Evolutionary conservation across 148 eudicot genomes (phyloP), one percentile per base, ranked within the genome.

Genomic region (Rhododendron molle): DNA sequence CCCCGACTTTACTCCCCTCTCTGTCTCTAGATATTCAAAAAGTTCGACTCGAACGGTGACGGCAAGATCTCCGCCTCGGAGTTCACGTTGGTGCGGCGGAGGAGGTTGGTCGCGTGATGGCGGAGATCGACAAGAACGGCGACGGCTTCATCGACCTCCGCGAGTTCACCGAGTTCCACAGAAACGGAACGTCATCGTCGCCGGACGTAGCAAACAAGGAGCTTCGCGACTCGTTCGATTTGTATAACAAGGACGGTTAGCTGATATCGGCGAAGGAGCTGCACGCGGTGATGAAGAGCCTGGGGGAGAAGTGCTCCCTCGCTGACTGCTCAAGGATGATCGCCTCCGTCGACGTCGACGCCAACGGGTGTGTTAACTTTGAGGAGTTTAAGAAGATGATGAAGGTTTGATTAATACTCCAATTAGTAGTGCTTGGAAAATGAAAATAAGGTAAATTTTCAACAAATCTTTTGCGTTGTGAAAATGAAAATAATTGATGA

Each of bases 341-440:
- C 76, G n/a, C 62, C 5, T 87, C 91, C 6, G 94, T 96, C 23
- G 97, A 94, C 47, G 88, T 81, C 0, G 94, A 96, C 18, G 97
- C 96, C n/a, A 95, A 96, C 50, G 98, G 98, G 0, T 85, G 84
- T 47, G 98, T 96, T 46, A 86, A 90, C 84, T 96, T 96, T 46
- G 95, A 91, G 49, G 98, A 96, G 91, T 96, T 96, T 52, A 91
- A 92, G 93, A 93, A 91, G 94, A 96, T 96, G 98, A 96, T 96
- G 86, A 52, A 21, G 86, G 32, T 26, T 73, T 74, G 71, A 36
- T 36, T 36, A 36, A 36, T 36, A 36, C 38, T 36, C 5, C 38
- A 36, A 36, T 36, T 36, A 36, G 38, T 36, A 36, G 38, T 36
- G 38, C 38, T 36, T 36, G 38, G 38, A 36, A 36, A 36, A 36